Evolutionary conservation across 495 filamentous ascomycete species (phyloP).

Genomic region (Apiosordaria backusii): DNA sequence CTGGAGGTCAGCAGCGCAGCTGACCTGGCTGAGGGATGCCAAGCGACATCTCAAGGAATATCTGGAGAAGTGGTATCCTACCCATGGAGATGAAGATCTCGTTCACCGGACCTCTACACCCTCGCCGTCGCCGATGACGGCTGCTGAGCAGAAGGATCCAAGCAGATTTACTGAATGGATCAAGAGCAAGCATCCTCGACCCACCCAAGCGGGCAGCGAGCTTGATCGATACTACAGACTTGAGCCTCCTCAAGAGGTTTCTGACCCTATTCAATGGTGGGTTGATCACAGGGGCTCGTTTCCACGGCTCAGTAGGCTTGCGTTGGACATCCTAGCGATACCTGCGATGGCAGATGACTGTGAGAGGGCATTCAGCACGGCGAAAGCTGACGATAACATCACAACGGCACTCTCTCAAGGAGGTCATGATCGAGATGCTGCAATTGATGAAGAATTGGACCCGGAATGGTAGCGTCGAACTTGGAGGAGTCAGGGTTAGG

Average conservation of each 20-base stretch:
- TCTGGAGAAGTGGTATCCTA: background rate
- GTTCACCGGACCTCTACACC: background rate
- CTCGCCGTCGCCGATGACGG: background rate
- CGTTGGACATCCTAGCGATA: no score
- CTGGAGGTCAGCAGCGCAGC: background rate
- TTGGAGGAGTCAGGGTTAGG: no score
- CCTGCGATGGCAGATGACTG: constrained; percentile 1
- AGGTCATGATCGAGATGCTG: constrained; percentile 1
- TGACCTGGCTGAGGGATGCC: background rate
- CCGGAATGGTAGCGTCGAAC: no score
- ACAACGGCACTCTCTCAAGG: background rate
- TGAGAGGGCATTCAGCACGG: constrained; percentile 2
- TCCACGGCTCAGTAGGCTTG: background rate
- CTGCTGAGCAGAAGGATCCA: constrained; percentile 2
- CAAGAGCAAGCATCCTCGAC: background rate
- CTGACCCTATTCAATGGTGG: constrained; percentile 5
- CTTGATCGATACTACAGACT: constrained; percentile 3
- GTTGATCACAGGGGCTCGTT: background rate
- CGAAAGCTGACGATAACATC: constrained; percentile 2
- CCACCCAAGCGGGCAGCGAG: background rate
- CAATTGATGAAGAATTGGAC: constrained; percentile 4
- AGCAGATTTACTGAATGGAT: constrained; percentile 1
- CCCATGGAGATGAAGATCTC: background rate
- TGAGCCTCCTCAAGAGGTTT: background rate
- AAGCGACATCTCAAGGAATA: background rate